Conservation (phyloP, 2,329 filamentous ascomycete genomes). For the Cordyceps cicadae region DNA sequence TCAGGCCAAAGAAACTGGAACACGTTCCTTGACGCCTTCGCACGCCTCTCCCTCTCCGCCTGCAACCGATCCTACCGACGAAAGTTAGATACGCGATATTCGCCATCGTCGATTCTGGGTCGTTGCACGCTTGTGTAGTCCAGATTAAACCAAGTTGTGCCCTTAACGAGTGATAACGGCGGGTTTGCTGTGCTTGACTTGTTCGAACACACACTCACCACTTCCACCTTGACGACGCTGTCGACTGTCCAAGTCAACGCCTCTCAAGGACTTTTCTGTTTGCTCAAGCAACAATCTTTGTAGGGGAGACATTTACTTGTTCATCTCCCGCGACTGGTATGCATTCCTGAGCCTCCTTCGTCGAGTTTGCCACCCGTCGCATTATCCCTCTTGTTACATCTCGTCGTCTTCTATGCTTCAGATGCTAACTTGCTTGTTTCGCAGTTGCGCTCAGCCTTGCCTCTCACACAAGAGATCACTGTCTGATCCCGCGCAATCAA, state of each 20-base stretch:
- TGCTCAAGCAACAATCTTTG: conserved; percentile 31
- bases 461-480: conserved; percentile 12
- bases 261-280: conserved; percentile 15
- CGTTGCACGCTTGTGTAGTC: conserved; percentile 18
- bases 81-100: conserved; percentile 17
- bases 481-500: conserved; percentile 25
- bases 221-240: conserved; percentile 15
- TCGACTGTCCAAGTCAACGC: conserved; percentile 16
- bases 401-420: conserved; percentile 4
- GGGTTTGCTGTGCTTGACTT: conserved; percentile 13
- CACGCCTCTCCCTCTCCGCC: conserved; percentile 17
- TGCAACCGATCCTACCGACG: conserved; percentile 29
- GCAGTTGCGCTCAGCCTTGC: conserved; percentile 27
- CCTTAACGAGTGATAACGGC: conserved; percentile 23
- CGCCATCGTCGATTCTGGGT: conserved; percentile 11
- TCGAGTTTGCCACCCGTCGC: conserved; percentile 2
- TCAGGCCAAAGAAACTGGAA: conserved; percentile 32
- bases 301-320: conserved; percentile 98
- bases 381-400: not conserved
- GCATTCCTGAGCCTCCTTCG: conserved; percentile 30
- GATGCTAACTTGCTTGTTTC: conserved; percentile 19
- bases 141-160: conserved; percentile 23
- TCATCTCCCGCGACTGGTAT: conserved; percentile 76
- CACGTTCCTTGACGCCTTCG: conserved; percentile 31
- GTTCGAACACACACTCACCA: not conserved